Evolutionary conservation across 116 monocot species (phyloP).

Genomic region (Cymodocea nodosa): DNA sequence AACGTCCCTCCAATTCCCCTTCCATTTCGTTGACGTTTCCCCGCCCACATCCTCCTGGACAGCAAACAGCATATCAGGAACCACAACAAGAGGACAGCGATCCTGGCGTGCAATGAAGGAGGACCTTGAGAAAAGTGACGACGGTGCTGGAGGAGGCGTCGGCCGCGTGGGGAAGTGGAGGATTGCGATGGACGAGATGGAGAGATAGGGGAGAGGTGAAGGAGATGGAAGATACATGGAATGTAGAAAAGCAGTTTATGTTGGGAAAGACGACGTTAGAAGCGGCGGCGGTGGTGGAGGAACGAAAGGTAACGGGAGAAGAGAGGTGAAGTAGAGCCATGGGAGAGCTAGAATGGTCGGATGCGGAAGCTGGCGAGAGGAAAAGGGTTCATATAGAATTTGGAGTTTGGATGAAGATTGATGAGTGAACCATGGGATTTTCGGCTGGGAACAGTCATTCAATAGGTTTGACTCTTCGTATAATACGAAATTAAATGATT

Average conservation of each 20-base stretch:
- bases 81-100: background rate
- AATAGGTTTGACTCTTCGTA: no score
- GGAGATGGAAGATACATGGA: background rate
- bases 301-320: background rate
- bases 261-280: constrained; percentile 1
- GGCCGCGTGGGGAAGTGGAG: background rate
- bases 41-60: background rate
- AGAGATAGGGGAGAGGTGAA: background rate
- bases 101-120: background rate
- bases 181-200: constrained; percentile 1
- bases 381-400: no score
- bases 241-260: background rate
- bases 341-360: background rate
- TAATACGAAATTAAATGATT: no score
- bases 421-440: no score
- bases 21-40: constrained; percentile 2
- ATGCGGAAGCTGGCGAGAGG: no score
- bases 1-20: constrained; percentile 50
- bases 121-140: constrained; percentile 6
- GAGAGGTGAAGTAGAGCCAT: constrained; percentile 1
- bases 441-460: no score
- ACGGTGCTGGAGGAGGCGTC: background rate
- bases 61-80: background rate
- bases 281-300: background rate
- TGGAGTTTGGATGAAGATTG: no score